Base-by-base conservation (phyloP, 2,329 filamentous ascomycete species). In the Diaporthe caulivora region DNA sequence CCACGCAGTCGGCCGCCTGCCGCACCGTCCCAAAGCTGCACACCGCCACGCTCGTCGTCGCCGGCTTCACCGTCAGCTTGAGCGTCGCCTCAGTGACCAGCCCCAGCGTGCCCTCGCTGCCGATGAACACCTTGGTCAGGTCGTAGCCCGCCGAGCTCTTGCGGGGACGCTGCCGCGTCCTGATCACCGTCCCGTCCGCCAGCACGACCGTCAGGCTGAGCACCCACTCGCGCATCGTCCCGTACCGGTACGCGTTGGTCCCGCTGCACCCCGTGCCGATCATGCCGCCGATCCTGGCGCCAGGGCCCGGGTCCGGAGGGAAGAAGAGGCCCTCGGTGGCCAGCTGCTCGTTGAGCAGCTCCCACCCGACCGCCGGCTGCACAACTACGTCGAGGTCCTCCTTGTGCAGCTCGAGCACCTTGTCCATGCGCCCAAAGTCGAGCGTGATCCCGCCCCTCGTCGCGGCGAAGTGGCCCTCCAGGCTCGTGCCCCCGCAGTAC, bases 101-200 rank as follows among this genome's bases (percentile, higher is more conserved):
- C 11, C 95, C 95, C 1, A 98, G 90, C 0, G 95, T 98, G 62
- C 95, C 95, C 85, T 98, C 95, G 78, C 93, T 95, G 58, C 95
- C 95, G 82, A 98, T 93, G 83, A 98, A 97, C 74, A 97, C 89
- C 79, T 93, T 92, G 2, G 95, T 98, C 68, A 98, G 88, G 81
- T 98, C 95, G 83, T 98, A 98, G 34, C 95, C 95, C 42, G 95
- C 95, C 71, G 93, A 95, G 79, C 93, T 95, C 87, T 98, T 98
- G 77, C 74, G 40, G 37, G 74, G 74, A 29, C 74, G 55, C 70
- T 75, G 74, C 51, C 74, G 57, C 51, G 95, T 98, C 86, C 95
- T 96, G 84, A 98, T 92, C 68, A 98, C 84, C 1, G 95, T 97
- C 29, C 94, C 94, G 81, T 97, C 94, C 2, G 94, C 93, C 69